Evolutionary conservation across 202 grass and related monocot species (phyloP).

Genomic region (Musa balbisiana): DNA sequence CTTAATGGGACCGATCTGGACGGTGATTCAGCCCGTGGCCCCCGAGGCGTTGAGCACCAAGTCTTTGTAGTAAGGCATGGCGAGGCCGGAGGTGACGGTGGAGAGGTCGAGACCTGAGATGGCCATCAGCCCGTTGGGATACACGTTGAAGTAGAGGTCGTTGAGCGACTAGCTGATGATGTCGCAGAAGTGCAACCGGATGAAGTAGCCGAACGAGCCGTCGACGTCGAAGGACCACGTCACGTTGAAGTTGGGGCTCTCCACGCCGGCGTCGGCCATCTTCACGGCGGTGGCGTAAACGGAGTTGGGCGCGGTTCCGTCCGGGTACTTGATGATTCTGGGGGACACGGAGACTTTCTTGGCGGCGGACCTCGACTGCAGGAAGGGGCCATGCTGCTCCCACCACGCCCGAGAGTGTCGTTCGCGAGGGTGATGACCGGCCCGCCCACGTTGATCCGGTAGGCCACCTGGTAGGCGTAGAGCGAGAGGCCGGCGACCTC

Average conservation of each 20-base stretch:
- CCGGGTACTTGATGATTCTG: constrained; percentile 33
- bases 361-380: background rate
- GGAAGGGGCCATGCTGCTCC: background rate
- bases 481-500: background rate
- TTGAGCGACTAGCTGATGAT: constrained; percentile 8
- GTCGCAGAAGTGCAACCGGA: constrained; percentile 9
- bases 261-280: background rate
- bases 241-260: background rate
- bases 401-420: background rate
- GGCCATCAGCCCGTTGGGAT: background rate
- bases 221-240: background rate
- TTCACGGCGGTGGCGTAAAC: constrained; percentile 3
- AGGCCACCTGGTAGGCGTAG: background rate
- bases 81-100: background rate
- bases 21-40: background rate
- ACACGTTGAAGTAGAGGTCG: constrained; percentile 19
- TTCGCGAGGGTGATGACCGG: constrained; percentile 19
- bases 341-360: constrained; percentile 28
- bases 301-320: constrained; percentile 11
- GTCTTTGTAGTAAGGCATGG: constrained; percentile 5
- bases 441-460: constrained; percentile 38
- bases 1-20: background rate
- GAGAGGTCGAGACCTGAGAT: constrained; percentile 5
- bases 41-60: background rate
- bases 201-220: background rate